Evolutionary conservation across 768 basidiomycete genomes (phyloP).

Genomic region (Podaxis pistillaris): DNA sequence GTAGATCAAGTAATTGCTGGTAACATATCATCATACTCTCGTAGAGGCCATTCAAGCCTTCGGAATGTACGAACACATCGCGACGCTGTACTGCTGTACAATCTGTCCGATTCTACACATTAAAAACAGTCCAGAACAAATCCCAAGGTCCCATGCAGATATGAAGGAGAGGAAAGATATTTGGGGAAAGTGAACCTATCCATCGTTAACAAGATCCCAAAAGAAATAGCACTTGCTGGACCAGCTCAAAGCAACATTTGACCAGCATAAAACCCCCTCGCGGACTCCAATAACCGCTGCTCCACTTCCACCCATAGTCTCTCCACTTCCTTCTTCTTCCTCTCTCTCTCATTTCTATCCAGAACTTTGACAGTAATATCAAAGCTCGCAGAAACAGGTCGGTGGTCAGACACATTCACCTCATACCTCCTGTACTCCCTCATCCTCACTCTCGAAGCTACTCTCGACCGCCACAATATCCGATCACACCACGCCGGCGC

Average conservation of each 20-base stretch:
- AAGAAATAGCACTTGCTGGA: not conserved
- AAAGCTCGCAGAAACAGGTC: conserved; percentile 84
- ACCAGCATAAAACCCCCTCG: conserved; percentile 40
- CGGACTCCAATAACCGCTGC: conserved; percentile 35
- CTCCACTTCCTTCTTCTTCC: conserved; percentile 56
- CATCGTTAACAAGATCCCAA: not conserved
- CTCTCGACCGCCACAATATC: conserved; percentile 72
- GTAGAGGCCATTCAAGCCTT: not conserved
- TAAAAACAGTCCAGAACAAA: not conserved
- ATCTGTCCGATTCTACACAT: conserved; percentile 4
- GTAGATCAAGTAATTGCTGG: not conserved
- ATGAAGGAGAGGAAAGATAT: not conserved
- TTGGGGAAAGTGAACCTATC: not conserved
- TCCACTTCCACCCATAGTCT: conserved; percentile 52
- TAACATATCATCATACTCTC: not conserved
- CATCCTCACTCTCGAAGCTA: conserved; percentile 55
- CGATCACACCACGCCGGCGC: conserved; percentile 98
- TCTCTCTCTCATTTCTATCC: conserved; percentile 51
- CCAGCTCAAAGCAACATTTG: conserved; percentile 28
- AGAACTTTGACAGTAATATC: conserved; percentile 72
- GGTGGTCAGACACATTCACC: conserved; percentile 85
- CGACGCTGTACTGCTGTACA: not conserved
- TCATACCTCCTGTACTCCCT: conserved; percentile 83
- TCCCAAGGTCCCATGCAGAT: not conserved
- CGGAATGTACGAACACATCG: not conserved